Base-by-base conservation (phyloP, 2,329 filamentous ascomycete genomes). In the Fusarium cyanostomum region DNA sequence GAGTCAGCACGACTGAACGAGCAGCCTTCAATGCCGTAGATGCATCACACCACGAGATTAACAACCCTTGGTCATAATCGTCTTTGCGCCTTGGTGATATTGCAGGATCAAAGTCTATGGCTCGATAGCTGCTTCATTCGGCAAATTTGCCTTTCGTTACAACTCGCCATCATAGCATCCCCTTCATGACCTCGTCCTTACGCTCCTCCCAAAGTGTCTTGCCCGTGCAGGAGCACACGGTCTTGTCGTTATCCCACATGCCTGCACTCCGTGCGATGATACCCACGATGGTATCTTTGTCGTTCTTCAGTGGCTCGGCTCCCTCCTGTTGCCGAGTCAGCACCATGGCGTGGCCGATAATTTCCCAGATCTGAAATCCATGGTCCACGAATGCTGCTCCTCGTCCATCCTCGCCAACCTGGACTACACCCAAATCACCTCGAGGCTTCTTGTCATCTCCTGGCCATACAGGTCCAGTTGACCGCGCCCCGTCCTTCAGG, bases 201-300 rank as follows among this genome's bases (percentile, higher is more conserved):
- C 95, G 87, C 82, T 99, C 95, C 78, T 99, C 91, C 95, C 95
- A 99, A 10, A 99, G 86, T 54, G 94, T 98, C 86, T 98, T 98
- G 5, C 95, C 95, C 33, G 93, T 96, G 78, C 95, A 99, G 43
- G 93, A 97, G 77, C 95, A 99, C 7, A 99, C 94, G 41, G 92
- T 97, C 84, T 98, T 99, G 75, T 97, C 92, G 71, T 99, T 97
- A 76, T 97, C 94, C 95, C 95, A 99, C 61, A 97, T 90, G n/a
- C 95, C 95, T 13, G 95, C 94, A 77, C 94, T 97, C 73, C 95
- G 84, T 44, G 95, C 95, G 78, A 99, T 92, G 48, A 99, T 94
- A 8, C 95, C 95, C 3, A 97, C 92, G 46, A 97, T 81, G 16
- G 93, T 97, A 75, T 96, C 87, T 52, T 88, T 84, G 73, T 97